Conservation (phyloP, 1,139 yeast genomes). For the Suhomyces terraborum region DNA sequence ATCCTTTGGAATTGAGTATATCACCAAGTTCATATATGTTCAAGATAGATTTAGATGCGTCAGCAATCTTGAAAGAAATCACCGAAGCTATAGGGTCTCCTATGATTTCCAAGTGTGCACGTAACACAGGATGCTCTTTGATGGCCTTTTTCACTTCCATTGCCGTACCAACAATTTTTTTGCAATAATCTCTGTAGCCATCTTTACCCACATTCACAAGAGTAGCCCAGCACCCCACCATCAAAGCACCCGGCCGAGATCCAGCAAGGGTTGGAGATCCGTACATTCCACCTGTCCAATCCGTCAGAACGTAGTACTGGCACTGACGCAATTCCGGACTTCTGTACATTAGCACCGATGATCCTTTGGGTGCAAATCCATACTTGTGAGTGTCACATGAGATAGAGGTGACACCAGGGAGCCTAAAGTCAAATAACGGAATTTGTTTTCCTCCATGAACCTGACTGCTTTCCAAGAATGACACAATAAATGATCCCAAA, state of each 20-base stretch:
- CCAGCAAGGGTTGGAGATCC: conserved; percentile 98
- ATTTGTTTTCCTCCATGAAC: conserved; percentile 45
- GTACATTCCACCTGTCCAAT: conserved; percentile 94
- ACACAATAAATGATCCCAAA: conserved; percentile 85
- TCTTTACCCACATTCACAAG: conserved; percentile 74
- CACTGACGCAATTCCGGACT: conserved; percentile 62
- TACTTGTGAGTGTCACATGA: conserved; percentile 98
- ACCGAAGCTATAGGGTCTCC: conserved; percentile 90
- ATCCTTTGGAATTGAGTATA: conserved; percentile 63
- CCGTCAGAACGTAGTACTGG: conserved; percentile 81
- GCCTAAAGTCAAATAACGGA: conserved; percentile 80
- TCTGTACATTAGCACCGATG: conserved; percentile 90
- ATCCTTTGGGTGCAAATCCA: conserved; percentile 98
- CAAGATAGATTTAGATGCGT: conserved; percentile 30
- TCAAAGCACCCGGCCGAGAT: conserved; percentile 93
- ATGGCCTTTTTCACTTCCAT: conserved; percentile 57
- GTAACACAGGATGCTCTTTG: conserved; percentile 39
- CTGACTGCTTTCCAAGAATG: conserved; percentile 71
- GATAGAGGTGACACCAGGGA: conserved; percentile 94
- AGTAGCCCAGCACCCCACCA: conserved; percentile 98
- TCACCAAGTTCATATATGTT: conserved; percentile 81
- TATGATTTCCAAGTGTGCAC: conserved; percentile 49
- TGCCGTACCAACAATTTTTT: conserved; percentile 67
- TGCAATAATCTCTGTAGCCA: conserved; percentile 72
- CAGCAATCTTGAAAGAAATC: conserved; percentile 64